Conservation (phyloP, 768 basidiomycete species). For the Lactarius hengduanensis region DNA sequence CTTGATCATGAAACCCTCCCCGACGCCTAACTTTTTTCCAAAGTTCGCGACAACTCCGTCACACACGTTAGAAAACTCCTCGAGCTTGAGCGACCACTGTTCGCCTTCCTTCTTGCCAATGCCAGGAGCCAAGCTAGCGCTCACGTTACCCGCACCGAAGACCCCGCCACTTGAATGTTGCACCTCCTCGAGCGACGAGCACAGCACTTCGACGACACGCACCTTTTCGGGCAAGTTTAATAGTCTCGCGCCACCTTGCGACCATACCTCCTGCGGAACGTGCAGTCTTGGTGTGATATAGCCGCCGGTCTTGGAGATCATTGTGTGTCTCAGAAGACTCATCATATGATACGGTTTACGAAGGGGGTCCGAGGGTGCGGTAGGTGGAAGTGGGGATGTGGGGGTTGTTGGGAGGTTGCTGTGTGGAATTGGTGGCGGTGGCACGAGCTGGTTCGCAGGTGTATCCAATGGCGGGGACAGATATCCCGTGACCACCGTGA, state of each 20-base stretch:
- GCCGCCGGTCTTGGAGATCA: slow-evolving; percentile 77
- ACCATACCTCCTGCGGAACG: slow-evolving; percentile 89
- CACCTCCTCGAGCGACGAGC: slow-evolving; percentile 76
- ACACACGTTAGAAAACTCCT: slow-evolving; percentile 76
- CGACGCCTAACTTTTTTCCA: slow-evolving; percentile 85
- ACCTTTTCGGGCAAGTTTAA: slow-evolving; percentile 81
- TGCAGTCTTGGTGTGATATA: slow-evolving; percentile 85
- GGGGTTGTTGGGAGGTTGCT: slow-evolving; percentile 70
- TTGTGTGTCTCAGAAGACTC: slow-evolving; percentile 73
- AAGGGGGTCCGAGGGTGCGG: slow-evolving; percentile 67
- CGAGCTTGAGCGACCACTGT: slow-evolving; percentile 71
- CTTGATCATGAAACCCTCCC: slow-evolving; percentile 82
- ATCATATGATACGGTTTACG: slow-evolving; percentile 92
- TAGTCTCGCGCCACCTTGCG: slow-evolving; percentile 85
- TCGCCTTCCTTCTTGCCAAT: slow-evolving; percentile 79
- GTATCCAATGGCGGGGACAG: slow-evolving; percentile 40
- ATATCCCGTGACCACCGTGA: slow-evolving; percentile 52
- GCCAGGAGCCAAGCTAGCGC: slow-evolving; percentile 69
- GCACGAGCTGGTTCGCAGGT: slow-evolving; percentile 39
- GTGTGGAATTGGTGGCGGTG: slow-evolving; percentile 49
- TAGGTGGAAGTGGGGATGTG: slow-evolving; percentile 72
- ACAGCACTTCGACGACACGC: slow-evolving; percentile 76
- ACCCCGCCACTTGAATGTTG: slow-evolving; percentile 66
- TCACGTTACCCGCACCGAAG: slow-evolving; percentile 78
- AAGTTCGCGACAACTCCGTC: slow-evolving; percentile 79